Evolutionary conservation across 169 alveolate species (phyloP).

Genomic region (Plasmodium yoelii): DNA sequence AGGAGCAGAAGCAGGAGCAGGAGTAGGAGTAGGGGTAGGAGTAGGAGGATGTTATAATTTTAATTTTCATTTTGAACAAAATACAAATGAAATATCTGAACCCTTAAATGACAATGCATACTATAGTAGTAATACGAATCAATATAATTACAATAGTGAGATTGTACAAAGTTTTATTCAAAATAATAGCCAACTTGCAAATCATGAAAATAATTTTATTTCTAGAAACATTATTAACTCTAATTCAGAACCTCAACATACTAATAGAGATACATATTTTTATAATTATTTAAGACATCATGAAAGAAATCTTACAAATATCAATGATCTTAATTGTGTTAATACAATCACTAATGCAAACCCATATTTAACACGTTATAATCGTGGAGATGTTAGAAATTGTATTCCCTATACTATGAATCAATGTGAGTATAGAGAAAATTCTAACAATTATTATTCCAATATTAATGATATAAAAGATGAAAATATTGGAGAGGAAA

Average conservation of each 20-base stretch:
- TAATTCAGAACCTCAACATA: no score
- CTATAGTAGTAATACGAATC: no score
- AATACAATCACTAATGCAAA: background rate
- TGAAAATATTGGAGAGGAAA: no score
- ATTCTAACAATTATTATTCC: background rate
- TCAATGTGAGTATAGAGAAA: no score
- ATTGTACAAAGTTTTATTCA: slow-evolving; percentile 4
- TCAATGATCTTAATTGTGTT: background rate
- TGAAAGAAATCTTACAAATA: slow-evolving; percentile 13
- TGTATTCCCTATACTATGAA: background rate
- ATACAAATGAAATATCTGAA: no score
- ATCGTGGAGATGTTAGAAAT: slow-evolving; percentile 4
- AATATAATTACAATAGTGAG: background rate
- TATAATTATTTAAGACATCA: slow-evolving; percentile 31
- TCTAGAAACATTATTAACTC: background rate
- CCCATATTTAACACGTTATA: background rate
- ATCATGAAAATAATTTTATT: background rate
- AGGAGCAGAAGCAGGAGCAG: no score
- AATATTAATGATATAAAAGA: no score
- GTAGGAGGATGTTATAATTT: no score
- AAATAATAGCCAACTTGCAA: slow-evolving; percentile 2
- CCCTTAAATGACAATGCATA: no score
- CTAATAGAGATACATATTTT: slow-evolving; percentile 50
- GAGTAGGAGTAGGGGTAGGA: no score
- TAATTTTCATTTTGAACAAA: no score